Conservation (phyloP, 2,329 filamentous ascomycete genomes). For the Tolypocladium nubicola region DNA sequence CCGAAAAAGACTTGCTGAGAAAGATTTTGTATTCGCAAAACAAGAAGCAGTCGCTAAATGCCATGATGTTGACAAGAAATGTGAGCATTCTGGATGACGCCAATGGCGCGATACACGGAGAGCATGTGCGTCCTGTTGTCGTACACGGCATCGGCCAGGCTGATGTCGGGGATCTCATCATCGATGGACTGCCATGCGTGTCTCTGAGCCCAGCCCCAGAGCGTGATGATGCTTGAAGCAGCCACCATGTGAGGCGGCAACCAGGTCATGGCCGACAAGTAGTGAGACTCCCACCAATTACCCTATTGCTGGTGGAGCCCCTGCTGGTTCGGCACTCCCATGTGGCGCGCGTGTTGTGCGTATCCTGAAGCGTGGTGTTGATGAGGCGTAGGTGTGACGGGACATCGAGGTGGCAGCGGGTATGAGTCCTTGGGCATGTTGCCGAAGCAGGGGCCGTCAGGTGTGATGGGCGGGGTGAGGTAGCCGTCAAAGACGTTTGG, state of each 20-base stretch:
- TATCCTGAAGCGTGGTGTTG: constrained; percentile 25
- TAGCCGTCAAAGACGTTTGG: constrained; percentile 61
- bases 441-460: constrained; percentile 53
- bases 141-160: background rate
- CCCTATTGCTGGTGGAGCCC: constrained; percentile 31
- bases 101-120: background rate
- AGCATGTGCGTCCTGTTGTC: background rate
- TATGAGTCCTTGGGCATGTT: constrained; percentile 36
- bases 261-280: background rate
- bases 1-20: constrained; percentile 24
- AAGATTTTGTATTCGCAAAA: constrained; percentile 16
- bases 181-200: constrained; percentile 1
- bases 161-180: constrained; percentile 1
- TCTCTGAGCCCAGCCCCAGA: constrained; percentile 3
- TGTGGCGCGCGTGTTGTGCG: constrained; percentile 21
- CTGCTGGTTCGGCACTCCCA: constrained; percentile 30
- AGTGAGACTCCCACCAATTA: constrained; percentile 2
- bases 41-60: constrained; percentile 33
- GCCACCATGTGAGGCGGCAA: constrained; percentile 1
- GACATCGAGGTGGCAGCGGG: constrained; percentile 42
- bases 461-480: constrained; percentile 77
- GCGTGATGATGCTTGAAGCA: constrained; percentile 1
- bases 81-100: background rate
- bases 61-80: constrained; percentile 25
- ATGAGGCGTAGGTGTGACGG: constrained; percentile 51